These are phyloP conservation scores for Cerioporus squamosus DNA, from an alignment of 1,284 basidiomycete genomes.

Conservation along the genomic window DNA sequence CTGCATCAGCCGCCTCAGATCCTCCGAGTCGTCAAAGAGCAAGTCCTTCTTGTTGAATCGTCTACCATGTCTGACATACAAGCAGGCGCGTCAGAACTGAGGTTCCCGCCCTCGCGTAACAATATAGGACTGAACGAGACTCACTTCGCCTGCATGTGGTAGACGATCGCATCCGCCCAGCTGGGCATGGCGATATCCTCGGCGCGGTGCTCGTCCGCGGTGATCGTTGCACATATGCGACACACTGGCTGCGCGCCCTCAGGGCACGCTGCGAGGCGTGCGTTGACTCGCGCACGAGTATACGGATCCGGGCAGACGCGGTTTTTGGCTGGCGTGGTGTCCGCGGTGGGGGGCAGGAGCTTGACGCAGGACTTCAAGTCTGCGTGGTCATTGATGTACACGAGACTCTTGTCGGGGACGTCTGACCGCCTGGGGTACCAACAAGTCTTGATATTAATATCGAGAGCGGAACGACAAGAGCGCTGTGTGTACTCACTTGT, in stretches of 20 bases:
- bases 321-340: neutral
- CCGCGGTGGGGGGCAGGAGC: neutral
- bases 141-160: conserved; percentile 1
- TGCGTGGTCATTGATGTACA: neutral
- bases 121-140: neutral
- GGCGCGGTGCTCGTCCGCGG: neutral
- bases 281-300: neutral
- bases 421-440: no score
- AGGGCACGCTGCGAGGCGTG: neutral
- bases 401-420: neutral
- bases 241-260: neutral
- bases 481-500: neutral
- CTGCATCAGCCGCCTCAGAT: no score
- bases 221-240: neutral
- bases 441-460: no score
- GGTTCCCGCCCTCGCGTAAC: no score
- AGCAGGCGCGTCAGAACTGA: neutral
- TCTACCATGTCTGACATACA: neutral
- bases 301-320: neutral
- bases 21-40: neutral
- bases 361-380: neutral
- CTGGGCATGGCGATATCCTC: neutral
- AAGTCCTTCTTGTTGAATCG: neutral
- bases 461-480: no score
- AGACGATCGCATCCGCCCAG: neutral